Conservation (phyloP, 805 yeast species). For the Kodamaea kaohsiungensis region DNA sequence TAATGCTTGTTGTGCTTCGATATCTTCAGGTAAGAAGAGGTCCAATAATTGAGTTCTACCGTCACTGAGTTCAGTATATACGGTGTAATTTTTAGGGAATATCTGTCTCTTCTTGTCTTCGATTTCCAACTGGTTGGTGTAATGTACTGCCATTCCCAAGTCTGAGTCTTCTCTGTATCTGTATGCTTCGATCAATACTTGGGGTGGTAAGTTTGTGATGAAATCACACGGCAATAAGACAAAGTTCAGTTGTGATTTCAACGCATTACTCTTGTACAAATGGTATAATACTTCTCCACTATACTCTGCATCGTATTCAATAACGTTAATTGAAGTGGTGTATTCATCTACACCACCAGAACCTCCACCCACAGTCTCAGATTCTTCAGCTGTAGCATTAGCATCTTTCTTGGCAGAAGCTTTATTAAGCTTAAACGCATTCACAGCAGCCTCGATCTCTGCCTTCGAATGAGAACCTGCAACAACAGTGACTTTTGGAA, state of each 20-base stretch:
- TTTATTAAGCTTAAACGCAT: slow-evolving; percentile 45
- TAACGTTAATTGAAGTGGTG: slow-evolving; percentile 23
- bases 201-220: slow-evolving; percentile 89
- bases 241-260: slow-evolving; percentile 44
- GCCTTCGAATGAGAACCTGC: slow-evolving; percentile 49
- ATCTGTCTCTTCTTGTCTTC: slow-evolving; percentile 68
- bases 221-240: slow-evolving; percentile 94
- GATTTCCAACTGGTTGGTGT: slow-evolving; percentile 70
- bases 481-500: slow-evolving; percentile 67
- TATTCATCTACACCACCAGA: slow-evolving; percentile 16
- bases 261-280: slow-evolving; percentile 42
- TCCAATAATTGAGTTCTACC: slow-evolving; percentile 63
- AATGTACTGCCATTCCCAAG: slow-evolving; percentile 74
- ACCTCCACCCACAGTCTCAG: slow-evolving; percentile 14
- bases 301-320: slow-evolving; percentile 43
- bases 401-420: slow-evolving; percentile 16
- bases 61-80: slow-evolving; percentile 52
- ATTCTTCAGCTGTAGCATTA: slow-evolving; percentile 4
- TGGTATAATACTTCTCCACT: slow-evolving; percentile 65
- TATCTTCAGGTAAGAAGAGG: slow-evolving; percentile 64
- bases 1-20: slow-evolving; percentile 69
- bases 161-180: slow-evolving; percentile 69
- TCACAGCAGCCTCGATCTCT: slow-evolving; percentile 50
- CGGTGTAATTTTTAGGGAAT: slow-evolving; percentile 65
- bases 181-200: slow-evolving; percentile 79